Evolutionary conservation across 2,329 filamentous ascomycete genomes (phyloP).

Genomic region (Acrodontium crateriforme): DNA sequence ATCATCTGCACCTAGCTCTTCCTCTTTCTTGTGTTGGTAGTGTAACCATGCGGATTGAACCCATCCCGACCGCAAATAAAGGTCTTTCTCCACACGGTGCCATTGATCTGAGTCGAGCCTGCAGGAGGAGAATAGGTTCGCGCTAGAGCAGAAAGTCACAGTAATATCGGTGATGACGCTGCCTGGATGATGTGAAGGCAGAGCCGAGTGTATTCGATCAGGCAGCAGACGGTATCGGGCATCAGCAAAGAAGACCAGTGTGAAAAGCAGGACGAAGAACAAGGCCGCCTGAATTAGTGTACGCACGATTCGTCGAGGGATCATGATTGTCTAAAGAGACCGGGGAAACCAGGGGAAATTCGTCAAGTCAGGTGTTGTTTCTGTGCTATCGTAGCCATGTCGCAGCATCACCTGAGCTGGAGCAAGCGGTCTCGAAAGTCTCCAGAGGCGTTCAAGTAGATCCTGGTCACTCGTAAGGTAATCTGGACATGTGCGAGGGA

Average conservation of each 20-base stretch:
- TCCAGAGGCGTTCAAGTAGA: too few species aligned
- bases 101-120: slow-evolving; percentile 58
- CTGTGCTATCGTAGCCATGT: too few species aligned
- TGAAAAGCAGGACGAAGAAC: slow-evolving; percentile 46
- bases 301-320: slow-evolving; percentile 25
- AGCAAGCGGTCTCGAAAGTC: too few species aligned
- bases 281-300: slow-evolving; percentile 64
- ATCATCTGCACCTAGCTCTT: slow-evolving; percentile 61
- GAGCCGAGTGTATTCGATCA: slow-evolving; percentile 69
- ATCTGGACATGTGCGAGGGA: too few species aligned
- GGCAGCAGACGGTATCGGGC: slow-evolving; percentile 79
- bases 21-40: slow-evolving; percentile 71
- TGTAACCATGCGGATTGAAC: slow-evolving; percentile 67
- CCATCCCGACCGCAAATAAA: slow-evolving; percentile 65
- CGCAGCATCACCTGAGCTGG: too few species aligned
- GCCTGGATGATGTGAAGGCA: slow-evolving; percentile 74
- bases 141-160: slow-evolving; percentile 57
- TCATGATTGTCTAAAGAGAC: slow-evolving; percentile 3
- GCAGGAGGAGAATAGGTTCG: slow-evolving; percentile 41
- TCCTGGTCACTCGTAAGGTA: too few species aligned
- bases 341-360: too few species aligned
- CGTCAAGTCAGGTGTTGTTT: too few species aligned
- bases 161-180: slow-evolving; percentile 76
- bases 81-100: slow-evolving; percentile 79
- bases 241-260: slow-evolving; percentile 71